Evolutionary conservation across 495 filamentous ascomycete genomes (phyloP), one percentile per base, ranked within the genome.

Genomic region (Daldinia bambusicola): DNA sequence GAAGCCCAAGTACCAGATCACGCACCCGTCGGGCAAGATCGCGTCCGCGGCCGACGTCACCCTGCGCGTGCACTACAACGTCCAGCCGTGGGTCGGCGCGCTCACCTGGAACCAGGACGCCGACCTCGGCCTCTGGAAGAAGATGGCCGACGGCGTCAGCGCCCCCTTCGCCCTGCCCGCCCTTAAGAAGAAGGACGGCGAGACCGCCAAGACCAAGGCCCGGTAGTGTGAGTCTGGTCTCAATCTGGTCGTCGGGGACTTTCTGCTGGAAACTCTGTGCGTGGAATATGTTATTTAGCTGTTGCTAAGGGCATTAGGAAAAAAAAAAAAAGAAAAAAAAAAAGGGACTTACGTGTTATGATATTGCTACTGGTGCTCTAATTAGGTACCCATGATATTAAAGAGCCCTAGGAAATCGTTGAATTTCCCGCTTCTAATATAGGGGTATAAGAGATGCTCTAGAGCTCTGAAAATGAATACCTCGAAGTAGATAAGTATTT

Each of bases 21-120:
- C 93, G 10, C 93, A 97, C 79, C 90, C 94, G 20, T 86, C 88
- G 8, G 92, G 93, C 56, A 86, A 86, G 75, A 80, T 97, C 67
- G 90, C 92, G 43, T 84, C 88, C 72, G 81, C 80, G 20, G 79
- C 82, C 41, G 91, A 97, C 81, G 92, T 94, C 61, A 90, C 88
- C 34, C 81, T 99, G 55, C 85, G 86, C 60, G 84, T 98, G 43
- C 89, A 93, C 63, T 99, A 94, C 89, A 98, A 97, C 84, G 92
- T 98, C 66, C 95, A 99, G 87, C 95, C 95, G 37, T 98, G 94
- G 93, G 93, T 98, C 20, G 95, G 95, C 20, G 82, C 90, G 22
- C 79, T 98, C 81, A 89, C 89, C 31, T 98, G 94, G 95, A 88
- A 88, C 77, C 82, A 80, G 74, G 84, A 77, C 76, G 65, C 77